These are phyloP conservation scores for Debaryomyces castellii DNA, from an alignment of 805 yeast species.

Conservation along the genomic window DNA sequence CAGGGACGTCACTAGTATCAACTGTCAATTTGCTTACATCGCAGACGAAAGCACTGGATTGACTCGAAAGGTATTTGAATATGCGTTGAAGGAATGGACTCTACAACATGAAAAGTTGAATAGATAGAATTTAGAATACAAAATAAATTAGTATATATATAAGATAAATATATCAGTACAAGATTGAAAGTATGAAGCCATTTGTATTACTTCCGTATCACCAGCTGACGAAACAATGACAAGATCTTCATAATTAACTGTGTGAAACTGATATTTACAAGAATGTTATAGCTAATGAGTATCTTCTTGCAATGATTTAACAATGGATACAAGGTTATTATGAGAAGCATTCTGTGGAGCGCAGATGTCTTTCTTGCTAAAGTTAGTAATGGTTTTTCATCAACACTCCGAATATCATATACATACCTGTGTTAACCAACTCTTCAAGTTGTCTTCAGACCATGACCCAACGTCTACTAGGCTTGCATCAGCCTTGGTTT, in stretches of 20 bases:
- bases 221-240: slow-evolving; percentile 1
- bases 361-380: slow-evolving; percentile 42
- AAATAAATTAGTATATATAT: not conserved
- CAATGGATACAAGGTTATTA: slow-evolving; percentile 48
- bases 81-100: slow-evolving; percentile 40
- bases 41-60: slow-evolving; percentile 57
- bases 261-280: slow-evolving; percentile 19
- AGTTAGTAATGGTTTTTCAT: slow-evolving; percentile 5
- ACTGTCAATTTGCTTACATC: slow-evolving; percentile 69
- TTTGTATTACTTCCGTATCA: not conserved
- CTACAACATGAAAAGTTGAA: not conserved
- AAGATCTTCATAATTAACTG: slow-evolving; percentile 8
- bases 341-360: slow-evolving; percentile 47
- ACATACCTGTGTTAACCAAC: slow-evolving; percentile 42
- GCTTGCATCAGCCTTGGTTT: slow-evolving; percentile 7
- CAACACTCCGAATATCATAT: not conserved
- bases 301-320: slow-evolving; percentile 38
- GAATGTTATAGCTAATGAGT: slow-evolving; percentile 16
- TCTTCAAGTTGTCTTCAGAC: slow-evolving; percentile 35
- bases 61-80: slow-evolving; percentile 52
- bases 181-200: not conserved
- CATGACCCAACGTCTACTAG: slow-evolving; percentile 30
- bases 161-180: not conserved
- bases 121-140: not conserved
- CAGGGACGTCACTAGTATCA: slow-evolving; percentile 67